phyloP scores from a whole-genome alignment of 768 basidiomycete species.

The Aureoboletus auriporus region DNA sequence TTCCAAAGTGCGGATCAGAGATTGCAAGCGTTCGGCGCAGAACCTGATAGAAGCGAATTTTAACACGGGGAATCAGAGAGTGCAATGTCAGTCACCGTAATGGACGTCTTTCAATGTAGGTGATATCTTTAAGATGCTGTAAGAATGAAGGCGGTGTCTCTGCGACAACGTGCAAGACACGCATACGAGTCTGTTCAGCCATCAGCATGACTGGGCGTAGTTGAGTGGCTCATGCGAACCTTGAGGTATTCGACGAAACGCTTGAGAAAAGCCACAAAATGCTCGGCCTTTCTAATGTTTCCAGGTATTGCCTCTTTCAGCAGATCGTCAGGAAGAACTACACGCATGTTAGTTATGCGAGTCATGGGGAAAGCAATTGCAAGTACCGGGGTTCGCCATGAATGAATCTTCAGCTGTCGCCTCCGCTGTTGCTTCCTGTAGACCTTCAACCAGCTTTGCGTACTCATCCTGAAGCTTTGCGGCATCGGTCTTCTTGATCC shows the following conservation, averaged over 20 bases:
- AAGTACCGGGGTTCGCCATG: conserved; percentile 83
- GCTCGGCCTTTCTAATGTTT: conserved; percentile 97
- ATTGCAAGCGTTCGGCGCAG: conserved; percentile 93
- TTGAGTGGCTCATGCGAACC: conserved; percentile 37
- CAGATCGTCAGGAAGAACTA: conserved; percentile 91
- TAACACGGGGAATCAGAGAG: not conserved
- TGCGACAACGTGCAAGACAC: conserved; percentile 98
- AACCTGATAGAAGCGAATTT: conserved; percentile 51
- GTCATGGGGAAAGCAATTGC: not conserved
- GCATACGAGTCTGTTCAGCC: conserved; percentile 84
- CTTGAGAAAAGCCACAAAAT: conserved; percentile 97
- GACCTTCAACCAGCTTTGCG: conserved; percentile 87
- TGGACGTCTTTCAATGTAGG: conserved; percentile 93
- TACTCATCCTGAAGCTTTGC: conserved; percentile 96
- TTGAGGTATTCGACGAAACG: conserved; percentile 98
- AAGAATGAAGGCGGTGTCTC: conserved; percentile 96
- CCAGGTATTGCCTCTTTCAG: conserved; percentile 95
- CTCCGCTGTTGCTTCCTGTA: conserved; percentile 71
- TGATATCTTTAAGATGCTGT: conserved; percentile 97
- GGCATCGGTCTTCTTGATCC: conserved; percentile 92
- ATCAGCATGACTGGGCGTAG: conserved; percentile 8
- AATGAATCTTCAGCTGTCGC: conserved; percentile 69
- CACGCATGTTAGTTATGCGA: not conserved
- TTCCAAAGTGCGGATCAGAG: conserved; percentile 88
- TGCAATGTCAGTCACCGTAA: conserved; percentile 56